Conservation (phyloP, 768 basidiomycete species). For the Russula abietina region DNA sequence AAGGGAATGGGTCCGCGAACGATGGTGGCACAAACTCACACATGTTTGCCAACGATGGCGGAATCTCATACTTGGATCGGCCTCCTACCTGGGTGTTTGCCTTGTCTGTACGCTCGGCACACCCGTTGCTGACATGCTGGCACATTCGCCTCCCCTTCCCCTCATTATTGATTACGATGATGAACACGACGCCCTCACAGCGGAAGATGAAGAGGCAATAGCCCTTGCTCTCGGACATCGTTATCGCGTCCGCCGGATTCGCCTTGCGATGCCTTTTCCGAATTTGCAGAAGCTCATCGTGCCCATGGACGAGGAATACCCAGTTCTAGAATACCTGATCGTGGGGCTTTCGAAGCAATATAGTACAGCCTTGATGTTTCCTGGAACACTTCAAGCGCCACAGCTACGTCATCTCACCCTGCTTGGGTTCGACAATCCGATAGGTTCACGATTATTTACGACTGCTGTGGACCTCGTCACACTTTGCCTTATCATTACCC, state of each 20-base stretch:
- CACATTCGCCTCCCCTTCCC: neutral
- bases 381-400: neutral
- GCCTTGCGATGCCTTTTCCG: neutral
- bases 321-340: neutral
- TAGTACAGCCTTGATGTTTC: neutral
- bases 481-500: neutral
- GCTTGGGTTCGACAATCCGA: neutral
- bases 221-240: neutral
- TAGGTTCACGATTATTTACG: neutral
- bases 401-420: neutral
- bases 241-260: neutral
- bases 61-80: neutral
- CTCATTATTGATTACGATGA: neutral
- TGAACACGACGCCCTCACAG: neutral
- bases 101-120: neutral
- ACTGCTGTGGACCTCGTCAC: neutral
- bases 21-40: neutral
- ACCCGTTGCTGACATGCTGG: neutral
- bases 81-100: neutral
- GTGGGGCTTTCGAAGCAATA: neutral
- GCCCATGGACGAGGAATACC: neutral
- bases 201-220: neutral
- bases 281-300: neutral
- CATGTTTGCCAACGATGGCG: neutral
- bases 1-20: neutral